These are phyloP conservation scores for Ceratocystis diversiconidia DNA, from an alignment of 2,329 filamentous ascomycete genomes.

Conservation along the genomic window DNA sequence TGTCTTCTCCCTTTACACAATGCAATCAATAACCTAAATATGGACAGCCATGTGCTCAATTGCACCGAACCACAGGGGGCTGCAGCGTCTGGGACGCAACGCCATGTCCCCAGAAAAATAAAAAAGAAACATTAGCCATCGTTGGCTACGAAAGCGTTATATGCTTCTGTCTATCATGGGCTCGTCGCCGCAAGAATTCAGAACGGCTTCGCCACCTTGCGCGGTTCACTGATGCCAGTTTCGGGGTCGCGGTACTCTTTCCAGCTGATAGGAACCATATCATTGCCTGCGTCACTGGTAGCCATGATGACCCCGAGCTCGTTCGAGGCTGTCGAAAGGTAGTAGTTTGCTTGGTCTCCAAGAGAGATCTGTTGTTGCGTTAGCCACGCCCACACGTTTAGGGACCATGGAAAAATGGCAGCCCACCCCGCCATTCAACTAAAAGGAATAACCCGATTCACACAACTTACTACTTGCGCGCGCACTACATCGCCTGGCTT, in stretches of 20 bases:
- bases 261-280: conserved; percentile 90
- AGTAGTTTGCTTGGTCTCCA: conserved; percentile 90
- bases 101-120: neutral
- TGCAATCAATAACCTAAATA: conserved; percentile 1
- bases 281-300: conserved; percentile 70
- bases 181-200: conserved; percentile 30
- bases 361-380: conserved; percentile 51
- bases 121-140: neutral
- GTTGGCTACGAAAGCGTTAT: neutral
- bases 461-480: conserved; percentile 57
- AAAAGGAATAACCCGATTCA: conserved; percentile 1
- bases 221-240: conserved; percentile 59
- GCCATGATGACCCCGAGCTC: conserved; percentile 91
- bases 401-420: neutral
- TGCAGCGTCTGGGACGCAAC: neutral
- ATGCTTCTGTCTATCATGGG: neutral
- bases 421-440: neutral
- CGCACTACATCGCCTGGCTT: conserved; percentile 83
- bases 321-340: conserved; percentile 82
- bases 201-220: conserved; percentile 90
- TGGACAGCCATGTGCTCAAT: neutral
- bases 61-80: neutral
- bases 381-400: neutral
- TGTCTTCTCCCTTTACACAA: neutral
- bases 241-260: conserved; percentile 80